Conservation (phyloP, 106 monocot genomes). For the Dendrobium officinale region DNA sequence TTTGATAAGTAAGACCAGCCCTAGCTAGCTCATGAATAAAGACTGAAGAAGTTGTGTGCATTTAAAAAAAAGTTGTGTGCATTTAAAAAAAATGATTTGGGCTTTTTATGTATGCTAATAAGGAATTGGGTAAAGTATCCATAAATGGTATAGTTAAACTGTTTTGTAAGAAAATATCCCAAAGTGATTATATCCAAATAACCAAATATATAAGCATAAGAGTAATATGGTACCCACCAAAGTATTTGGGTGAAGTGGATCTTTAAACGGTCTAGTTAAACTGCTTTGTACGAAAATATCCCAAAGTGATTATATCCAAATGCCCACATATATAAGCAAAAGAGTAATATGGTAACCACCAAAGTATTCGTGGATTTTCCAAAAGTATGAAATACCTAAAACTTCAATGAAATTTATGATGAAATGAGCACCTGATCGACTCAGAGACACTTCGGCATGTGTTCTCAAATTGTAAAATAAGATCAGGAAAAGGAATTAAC, state of each 20-base stretch:
- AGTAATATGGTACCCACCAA: too few relatives aligned
- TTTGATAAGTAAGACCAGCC: too few relatives aligned
- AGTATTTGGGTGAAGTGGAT: not conserved
- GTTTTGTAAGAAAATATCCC: not conserved
- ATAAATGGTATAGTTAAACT: too few relatives aligned
- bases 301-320: not conserved
- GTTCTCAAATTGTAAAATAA: conserved; percentile 60
- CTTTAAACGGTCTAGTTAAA: not conserved
- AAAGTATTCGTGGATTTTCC: not conserved
- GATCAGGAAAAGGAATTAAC: conserved; percentile 55
- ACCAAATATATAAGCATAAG: too few relatives aligned
- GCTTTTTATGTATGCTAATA: not conserved
- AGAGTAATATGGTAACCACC: not conserved
- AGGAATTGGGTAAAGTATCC: not conserved
- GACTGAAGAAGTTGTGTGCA: too few relatives aligned
- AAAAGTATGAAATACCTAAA: not conserved
- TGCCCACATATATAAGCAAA: not conserved
- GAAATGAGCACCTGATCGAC: conserved; percentile 43
- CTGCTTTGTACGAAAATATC: not conserved
- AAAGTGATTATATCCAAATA: not conserved
- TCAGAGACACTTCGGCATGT: conserved; percentile 58
- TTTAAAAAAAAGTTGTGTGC: too few relatives aligned
- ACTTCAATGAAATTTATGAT: not conserved
- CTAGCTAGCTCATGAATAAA: too few relatives aligned
- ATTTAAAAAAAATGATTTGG: too few relatives aligned